Base-by-base conservation (phyloP, 768 basidiomycete genomes). In the Boletus rubropictus region DNA sequence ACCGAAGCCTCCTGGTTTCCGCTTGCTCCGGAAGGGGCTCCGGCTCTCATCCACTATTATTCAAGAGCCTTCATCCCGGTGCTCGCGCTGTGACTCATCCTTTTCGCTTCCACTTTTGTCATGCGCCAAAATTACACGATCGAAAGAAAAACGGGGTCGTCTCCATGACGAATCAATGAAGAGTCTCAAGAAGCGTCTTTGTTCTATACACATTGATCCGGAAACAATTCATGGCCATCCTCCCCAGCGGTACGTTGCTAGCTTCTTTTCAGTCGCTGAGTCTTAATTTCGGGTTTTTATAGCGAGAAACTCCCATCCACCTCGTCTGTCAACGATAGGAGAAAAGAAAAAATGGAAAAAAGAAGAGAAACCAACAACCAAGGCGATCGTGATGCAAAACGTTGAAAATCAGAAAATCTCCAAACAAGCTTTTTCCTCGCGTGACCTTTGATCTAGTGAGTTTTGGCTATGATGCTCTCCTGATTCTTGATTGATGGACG, bases 91-190 rank as follows among this genome's bases (percentile, higher is more conserved):
- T 39, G 48, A 51, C 39, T 39, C 34, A n/a, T 21, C 28, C 21
- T 43, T 43, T 17, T 39, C 22, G 15, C 38, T 24, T 18, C 55
- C 54, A 11, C 40, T 56, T 33, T 52, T 50, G 44, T 44, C 50
- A 1, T 56, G 54, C n/a, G 40, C 55, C 44, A 56, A 56, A 35
- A 56, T 56, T n/a, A 43, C 46, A 18, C 28, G 46, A 37, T 52
- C 54, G 20, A 38, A n/a, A n/a, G 34, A 9, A 34, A 56, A 51
- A 43, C 42, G 17, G 9, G 35, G 48, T 24, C 43, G 45, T 3
- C 17, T 29, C 15, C 17, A 20, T 27, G 18, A 22, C 9, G 43
- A 15, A 28, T 39, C 44, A 18, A 55, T 21, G 3, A 55, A 32
- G 36, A 34, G 24, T 33, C 48, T 55, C 14, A 51, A 46, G 39